Percentiles rank a stretch among this genome's conserved stretches.
These are phyloP conservation scores for Chamaenerion angustifolium DNA, from an alignment of 345 rosid species.

Conservation along the genomic window DNA sequence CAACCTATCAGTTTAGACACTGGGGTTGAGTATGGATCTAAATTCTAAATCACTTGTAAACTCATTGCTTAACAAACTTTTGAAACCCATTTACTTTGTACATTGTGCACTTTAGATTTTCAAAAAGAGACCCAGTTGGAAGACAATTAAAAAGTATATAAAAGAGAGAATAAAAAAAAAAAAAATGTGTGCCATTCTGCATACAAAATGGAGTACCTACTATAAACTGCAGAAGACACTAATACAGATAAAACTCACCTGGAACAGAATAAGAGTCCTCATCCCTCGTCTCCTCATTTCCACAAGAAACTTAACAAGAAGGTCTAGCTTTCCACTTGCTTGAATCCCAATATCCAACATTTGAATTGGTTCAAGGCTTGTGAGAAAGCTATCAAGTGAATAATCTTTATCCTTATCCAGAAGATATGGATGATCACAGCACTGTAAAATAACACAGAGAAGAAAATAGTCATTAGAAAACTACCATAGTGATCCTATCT, in stretches of 20 bases:
- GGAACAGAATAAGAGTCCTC: slow-evolving; percentile 68
- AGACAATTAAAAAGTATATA: no score
- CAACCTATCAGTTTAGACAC: no score
- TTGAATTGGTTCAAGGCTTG: slow-evolving; percentile 22
- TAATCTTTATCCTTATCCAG: slow-evolving; percentile 19
- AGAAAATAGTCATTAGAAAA: neutral
- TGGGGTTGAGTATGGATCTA: no score
- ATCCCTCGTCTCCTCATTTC: slow-evolving; percentile 37
- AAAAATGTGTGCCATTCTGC: no score
- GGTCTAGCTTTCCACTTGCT: slow-evolving; percentile 82
- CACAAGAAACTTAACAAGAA: slow-evolving; percentile 61
- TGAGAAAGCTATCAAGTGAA: slow-evolving; percentile 23
- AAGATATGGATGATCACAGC: slow-evolving; percentile 84
- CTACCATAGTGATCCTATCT: no score
- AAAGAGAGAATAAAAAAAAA: no score
- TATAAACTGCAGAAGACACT: neutral
- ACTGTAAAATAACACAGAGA: slow-evolving; percentile 34
- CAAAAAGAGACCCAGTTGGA: no score
- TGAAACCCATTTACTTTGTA: no score
- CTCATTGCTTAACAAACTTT: no score
- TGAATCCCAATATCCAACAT: slow-evolving; percentile 57
- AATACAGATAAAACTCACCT: slow-evolving; percentile 30
- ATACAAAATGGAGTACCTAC: neutral
- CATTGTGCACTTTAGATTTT: no score
- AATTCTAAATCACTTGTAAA: no score